Evolutionary conservation across 345 rosid genomes (phyloP).

Genomic region (Combretum micranthum): DNA sequence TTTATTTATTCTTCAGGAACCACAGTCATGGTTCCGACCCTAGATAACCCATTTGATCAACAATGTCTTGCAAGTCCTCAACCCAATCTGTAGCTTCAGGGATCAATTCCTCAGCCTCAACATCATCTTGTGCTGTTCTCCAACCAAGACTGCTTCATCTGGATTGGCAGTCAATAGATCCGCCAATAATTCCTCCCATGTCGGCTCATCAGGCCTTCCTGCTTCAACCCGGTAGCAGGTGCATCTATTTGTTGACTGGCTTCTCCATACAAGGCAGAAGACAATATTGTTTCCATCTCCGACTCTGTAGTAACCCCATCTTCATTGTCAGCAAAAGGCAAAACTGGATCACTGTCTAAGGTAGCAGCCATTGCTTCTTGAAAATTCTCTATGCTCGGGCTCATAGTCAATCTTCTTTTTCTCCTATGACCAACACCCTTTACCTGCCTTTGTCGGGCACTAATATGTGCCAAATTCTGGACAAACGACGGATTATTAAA

Average conservation of each 20-base stretch:
- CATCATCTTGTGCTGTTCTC: conserved; percentile 26
- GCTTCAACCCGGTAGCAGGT: conserved; percentile 13
- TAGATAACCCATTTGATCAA: conserved; percentile 62
- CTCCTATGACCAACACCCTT: conserved; percentile 33
- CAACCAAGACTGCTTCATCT: conserved; percentile 20
- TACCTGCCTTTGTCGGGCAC: conserved; percentile 24
- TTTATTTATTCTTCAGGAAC: background rate
- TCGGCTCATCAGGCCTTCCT: conserved; percentile 15
- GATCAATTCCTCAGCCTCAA: conserved; percentile 58
- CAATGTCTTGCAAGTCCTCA: conserved; percentile 50
- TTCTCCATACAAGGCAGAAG: conserved; percentile 38
- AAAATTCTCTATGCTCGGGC: conserved; percentile 39
- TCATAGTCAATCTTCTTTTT: conserved; percentile 54
- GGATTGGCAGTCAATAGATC: conserved; percentile 23
- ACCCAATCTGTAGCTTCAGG: conserved; percentile 44
- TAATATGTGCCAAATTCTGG: conserved; percentile 39
- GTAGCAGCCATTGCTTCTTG: conserved; percentile 19
- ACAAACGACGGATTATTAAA: conserved; percentile 53
- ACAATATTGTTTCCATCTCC: conserved; percentile 43
- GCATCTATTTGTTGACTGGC: conserved; percentile 26
- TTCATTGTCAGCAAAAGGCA: conserved; percentile 10
- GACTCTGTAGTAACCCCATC: conserved; percentile 19
- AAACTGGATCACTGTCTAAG: conserved; percentile 9
- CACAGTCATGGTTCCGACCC: conserved; percentile 35
- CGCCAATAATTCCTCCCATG: conserved; percentile 43